Percentiles rank a stretch among this genome's conserved stretches.
Conservation (phyloP, 306 rosid species). For the Vicia faba region DNA sequence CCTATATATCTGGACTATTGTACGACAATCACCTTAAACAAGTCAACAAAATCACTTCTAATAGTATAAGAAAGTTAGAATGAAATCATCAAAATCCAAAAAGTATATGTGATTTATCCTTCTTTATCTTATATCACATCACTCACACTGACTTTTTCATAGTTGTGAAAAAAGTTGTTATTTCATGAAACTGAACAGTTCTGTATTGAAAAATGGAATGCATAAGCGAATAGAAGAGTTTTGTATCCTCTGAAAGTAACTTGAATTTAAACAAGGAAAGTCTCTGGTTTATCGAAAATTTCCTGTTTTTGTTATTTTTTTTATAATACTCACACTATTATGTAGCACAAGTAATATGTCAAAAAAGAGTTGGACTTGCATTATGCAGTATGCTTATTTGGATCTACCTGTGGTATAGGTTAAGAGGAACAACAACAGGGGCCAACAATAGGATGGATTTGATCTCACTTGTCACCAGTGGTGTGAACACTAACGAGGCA, state of each 20-base stretch:
- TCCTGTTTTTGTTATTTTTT: neutral
- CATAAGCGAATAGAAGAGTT: neutral
- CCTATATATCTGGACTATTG: neutral
- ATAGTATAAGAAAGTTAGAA: neutral
- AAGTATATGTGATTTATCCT: neutral
- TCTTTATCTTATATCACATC: neutral
- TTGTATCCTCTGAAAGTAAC: conserved; percentile 11
- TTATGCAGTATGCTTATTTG: conserved; percentile 14
- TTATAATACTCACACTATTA: neutral
- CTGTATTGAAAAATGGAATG: conserved; percentile 10
- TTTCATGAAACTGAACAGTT: conserved; percentile 8
- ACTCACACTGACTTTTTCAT: neutral
- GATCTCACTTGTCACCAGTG: conserved; percentile 87
- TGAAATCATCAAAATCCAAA: neutral
- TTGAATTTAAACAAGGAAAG: conserved; percentile 25
- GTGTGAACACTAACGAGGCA: conserved; percentile 68
- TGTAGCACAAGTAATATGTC: neutral
- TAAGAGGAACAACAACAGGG: conserved; percentile 79
- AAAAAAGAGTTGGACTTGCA: conserved; percentile 16
- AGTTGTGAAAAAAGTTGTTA: conserved; percentile 13
- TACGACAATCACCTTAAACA: neutral
- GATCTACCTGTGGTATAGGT: conserved; percentile 48
- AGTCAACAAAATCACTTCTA: neutral
- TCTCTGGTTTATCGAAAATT: neutral
- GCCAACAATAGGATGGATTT: conserved; percentile 95